phyloP scores from a whole-genome alignment of 805 yeast species.

The Candida mattraensis region DNA sequence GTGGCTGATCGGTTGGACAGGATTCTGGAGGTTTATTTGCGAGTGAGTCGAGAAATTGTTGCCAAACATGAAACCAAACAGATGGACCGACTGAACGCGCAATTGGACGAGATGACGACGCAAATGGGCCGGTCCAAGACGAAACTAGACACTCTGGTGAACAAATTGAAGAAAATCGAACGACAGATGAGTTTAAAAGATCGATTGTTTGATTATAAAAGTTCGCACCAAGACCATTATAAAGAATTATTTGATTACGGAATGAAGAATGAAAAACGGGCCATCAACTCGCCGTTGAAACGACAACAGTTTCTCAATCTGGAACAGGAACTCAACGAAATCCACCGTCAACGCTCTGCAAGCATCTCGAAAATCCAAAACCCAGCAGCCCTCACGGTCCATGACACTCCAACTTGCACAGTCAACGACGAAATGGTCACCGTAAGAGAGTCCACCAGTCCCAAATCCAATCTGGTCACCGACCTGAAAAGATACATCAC shows the following conservation, averaged over 20 bases:
- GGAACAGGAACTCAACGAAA: constrained; percentile 28
- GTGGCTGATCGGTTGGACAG: constrained; percentile 21
- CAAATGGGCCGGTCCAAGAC: constrained; percentile 15
- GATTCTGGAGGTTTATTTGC: constrained; percentile 7
- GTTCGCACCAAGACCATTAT: constrained; percentile 45
- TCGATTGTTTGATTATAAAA: constrained; percentile 35
- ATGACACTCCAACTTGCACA: constrained; percentile 20
- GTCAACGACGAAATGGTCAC: constrained; percentile 17
- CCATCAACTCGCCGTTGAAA: constrained; percentile 19
- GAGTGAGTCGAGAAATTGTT: constrained; percentile 9
- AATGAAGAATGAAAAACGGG: constrained; percentile 22
- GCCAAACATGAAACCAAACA: constrained; percentile 3
- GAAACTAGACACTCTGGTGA: constrained; percentile 26
- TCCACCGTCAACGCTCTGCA: constrained; percentile 20
- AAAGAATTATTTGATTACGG: constrained; percentile 37
- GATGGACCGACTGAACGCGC: constrained; percentile 7
- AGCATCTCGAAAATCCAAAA: constrained; percentile 22
- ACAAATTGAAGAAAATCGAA: constrained; percentile 36
- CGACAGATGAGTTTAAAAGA: constrained; percentile 35
- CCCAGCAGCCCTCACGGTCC: constrained; percentile 20
- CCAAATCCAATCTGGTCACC: constrained; percentile 4
- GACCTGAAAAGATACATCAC: constrained; percentile 15
- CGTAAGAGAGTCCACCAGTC: too few species aligned
- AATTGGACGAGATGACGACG: constrained; percentile 27
- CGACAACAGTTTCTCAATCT: constrained; percentile 27